Base-by-base conservation (phyloP, 2,329 filamentous ascomycete species). In the Atkinsonella texensis region DNA sequence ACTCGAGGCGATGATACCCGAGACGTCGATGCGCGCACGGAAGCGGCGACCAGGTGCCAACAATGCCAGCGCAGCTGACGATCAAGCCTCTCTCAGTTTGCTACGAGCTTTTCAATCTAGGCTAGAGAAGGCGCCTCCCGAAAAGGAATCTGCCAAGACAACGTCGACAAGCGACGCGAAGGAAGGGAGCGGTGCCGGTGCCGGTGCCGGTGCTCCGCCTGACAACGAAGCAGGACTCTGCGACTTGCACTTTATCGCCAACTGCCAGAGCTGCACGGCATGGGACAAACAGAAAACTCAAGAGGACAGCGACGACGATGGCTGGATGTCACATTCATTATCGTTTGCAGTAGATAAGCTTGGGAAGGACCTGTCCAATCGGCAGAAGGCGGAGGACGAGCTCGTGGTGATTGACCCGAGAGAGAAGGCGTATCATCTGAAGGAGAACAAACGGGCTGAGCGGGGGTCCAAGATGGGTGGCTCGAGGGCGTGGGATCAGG, bases 221-320 rank as follows among this genome's bases (percentile, higher is more conserved):
- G 83, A 84, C 2, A 81, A 85, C 40, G 88, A 94, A 64, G 83
- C 81, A 2, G 77, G 77, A 48, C 74, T 94, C 4, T 98, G 93
- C 63, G 93, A 97, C 65, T 71, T 98, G 38, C 93, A 98, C 65
- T 98, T 97, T 67, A 94, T 98, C 56, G 87, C 86, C 47, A 87
- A 94, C 60, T 98, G 93, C 66, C 89, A 95, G 64, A 95, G 89
- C 44, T 97, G 93, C 66, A 82, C 80, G 53, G 80, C 84, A 0
- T 95, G 90, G 89, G 86, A 94, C 61, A 77, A 83, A 59, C 75
- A 74, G 7, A 28, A 28, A 41, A 79, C 74, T 3, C 72, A 74
- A 12, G 73, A 76, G 20, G 79, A 83, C 3, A 77, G 75, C 58
- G 78, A 80, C 53, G 81, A 81, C 47, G 74, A 79, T 47, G 83